Evolutionary conservation across 345 rosid species (phyloP), one percentile per base, ranked within the genome.

Genomic region (Eucalyptus curtisii): DNA sequence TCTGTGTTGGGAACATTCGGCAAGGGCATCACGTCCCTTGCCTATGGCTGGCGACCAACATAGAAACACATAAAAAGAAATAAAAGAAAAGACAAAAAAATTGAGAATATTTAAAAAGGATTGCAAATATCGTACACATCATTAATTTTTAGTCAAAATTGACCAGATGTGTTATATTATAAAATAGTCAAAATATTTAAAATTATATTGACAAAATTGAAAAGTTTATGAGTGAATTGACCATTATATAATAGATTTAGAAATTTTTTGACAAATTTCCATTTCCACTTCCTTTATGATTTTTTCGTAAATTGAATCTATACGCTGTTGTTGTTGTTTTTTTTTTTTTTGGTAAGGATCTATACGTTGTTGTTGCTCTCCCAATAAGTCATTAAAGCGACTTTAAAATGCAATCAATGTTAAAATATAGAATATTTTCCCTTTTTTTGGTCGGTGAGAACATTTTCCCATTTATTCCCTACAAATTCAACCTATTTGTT

Each of bases 301-400:
- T 61, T 66, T 66, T 66, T 66, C 1, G 2, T 31, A 66, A 66
- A 66, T 31, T n/a, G 40, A n/a, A 66, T 15, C 12, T 31, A 66
- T 10, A 15, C 10, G 20, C 1, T 14, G 2, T 66, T 16, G 22
- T 33, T 17, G 3, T n/a, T n/a, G n/a, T n/a, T n/a, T n/a, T n/a
- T n/a, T n/a, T n/a, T n/a, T n/a, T n/a, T n/a, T n/a, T n/a, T n/a
- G n/a, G n/a, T n/a, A n/a, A n/a, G n/a, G n/a, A 66, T 15, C 12
- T 31, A 66, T 10, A 15, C 10, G 20, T 0, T 14, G 2, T 66
- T 16, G 22, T 33, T 17, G 3, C 40, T 66, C 79, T 33, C 44
- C 25, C 80, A 9, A 33, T 20, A 33, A 68, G 24, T 68, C 44
- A 68, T 68, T 33, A 33, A 68, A 68, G 80, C 24, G 33, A 33